A percentile compares a stretch with the other conserved stretches of the same genome.
phyloP scores from a whole-genome alignment of 768 basidiomycete species.

The Sarcodon aspratus region DNA sequence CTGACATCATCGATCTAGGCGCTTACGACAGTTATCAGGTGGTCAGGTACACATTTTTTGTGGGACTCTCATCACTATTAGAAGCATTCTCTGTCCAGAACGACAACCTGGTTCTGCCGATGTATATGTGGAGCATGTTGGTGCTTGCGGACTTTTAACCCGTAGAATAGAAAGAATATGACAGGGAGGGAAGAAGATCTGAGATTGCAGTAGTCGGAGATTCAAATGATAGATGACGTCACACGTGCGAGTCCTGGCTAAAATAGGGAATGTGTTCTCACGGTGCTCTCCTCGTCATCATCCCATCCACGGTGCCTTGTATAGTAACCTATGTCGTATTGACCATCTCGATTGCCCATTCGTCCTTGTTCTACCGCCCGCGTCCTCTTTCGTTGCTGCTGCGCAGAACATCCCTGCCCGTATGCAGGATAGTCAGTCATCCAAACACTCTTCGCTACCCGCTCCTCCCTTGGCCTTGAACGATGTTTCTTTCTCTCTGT shows the following conservation, averaged over 20 bases:
- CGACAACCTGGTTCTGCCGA: constrained; percentile 92
- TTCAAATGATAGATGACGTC: background rate
- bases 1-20: background rate
- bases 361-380: too few species aligned
- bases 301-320: background rate
- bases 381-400: too few species aligned
- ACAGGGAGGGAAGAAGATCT: background rate
- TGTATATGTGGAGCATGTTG: constrained; percentile 90
- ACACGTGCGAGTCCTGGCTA: too few species aligned
- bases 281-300: too few species aligned
- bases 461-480: too few species aligned
- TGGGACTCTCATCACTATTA: constrained; percentile 56
- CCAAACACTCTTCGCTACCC: too few species aligned
- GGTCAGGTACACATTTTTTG: constrained; percentile 50
- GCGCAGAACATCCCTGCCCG: too few species aligned
- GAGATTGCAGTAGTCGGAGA: background rate
- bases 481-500: background rate
- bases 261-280: too few species aligned
- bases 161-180: too few species aligned
- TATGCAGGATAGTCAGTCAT: too few species aligned
- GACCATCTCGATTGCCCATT: too few species aligned
- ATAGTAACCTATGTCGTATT: background rate
- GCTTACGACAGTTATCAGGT: constrained; percentile 30
- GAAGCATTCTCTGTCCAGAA: constrained; percentile 95
- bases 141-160: constrained; percentile 38